A percentile compares a stretch with the other conserved stretches of the same genome.
These are phyloP conservation scores for Suhomyces bokatorum DNA, from an alignment of 1,139 yeast genomes.

Conservation along the genomic window DNA sequence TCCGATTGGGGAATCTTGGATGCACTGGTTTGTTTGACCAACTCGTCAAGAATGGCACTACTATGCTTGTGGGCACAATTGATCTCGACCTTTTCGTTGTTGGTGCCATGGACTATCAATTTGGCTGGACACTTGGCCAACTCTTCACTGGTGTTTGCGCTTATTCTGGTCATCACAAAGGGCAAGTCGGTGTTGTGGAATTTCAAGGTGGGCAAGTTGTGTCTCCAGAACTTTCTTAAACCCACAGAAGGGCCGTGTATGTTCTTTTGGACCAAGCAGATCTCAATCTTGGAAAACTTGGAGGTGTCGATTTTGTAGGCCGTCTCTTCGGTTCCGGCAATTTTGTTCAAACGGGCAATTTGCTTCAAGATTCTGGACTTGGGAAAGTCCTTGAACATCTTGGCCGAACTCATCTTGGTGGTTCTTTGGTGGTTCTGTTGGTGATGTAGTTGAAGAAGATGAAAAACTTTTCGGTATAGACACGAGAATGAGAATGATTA, in stretches of 20 bases:
- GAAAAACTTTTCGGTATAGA: constrained; percentile 6
- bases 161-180: constrained; percentile 60
- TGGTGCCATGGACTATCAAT: constrained; percentile 31
- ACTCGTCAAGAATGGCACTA: constrained; percentile 29
- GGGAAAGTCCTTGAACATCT: constrained; percentile 30
- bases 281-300: constrained; percentile 29
- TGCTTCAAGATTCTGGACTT: constrained; percentile 33
- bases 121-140: constrained; percentile 51
- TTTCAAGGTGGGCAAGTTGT: constrained; percentile 70
- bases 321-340: constrained; percentile 40
- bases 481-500: constrained; percentile 2
- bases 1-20: constrained; percentile 28
- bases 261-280: constrained; percentile 30
- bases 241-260: constrained; percentile 38
- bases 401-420: constrained; percentile 6
- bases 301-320: constrained; percentile 34
- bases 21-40: constrained; percentile 38
- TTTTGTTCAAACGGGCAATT: constrained; percentile 37
- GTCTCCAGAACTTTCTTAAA: constrained; percentile 63
- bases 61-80: constrained; percentile 33
- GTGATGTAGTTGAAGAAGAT: neutral
- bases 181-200: constrained; percentile 76
- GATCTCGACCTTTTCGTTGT: constrained; percentile 25
- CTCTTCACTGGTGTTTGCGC: constrained; percentile 39
- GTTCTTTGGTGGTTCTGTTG: neutral